phyloP scores from a whole-genome alignment of 2,329 filamentous ascomycete genomes.

The Pseudopithomyces maydicus region DNA sequence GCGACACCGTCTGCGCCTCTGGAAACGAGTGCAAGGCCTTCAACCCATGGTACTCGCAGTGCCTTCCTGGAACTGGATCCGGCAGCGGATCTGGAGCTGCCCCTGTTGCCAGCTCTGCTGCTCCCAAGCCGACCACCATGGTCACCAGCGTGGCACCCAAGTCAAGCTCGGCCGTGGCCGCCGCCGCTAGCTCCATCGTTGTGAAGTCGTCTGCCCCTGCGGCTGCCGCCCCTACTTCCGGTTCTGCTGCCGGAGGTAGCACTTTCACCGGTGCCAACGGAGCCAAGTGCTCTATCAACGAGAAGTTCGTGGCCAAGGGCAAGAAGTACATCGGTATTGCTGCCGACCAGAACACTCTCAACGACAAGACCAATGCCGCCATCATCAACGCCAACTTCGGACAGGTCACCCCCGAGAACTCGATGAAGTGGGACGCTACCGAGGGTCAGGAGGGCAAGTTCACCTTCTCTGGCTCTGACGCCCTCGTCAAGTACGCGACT shows the following conservation, averaged over 20 bases:
- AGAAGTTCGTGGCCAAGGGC: constrained; percentile 63
- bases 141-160: background rate
- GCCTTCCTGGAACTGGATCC: constrained; percentile 23
- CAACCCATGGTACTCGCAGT: constrained; percentile 56
- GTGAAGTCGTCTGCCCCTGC: constrained; percentile 6
- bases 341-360: constrained; percentile 61
- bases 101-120: background rate
- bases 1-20: constrained; percentile 46
- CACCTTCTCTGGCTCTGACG: constrained; percentile 62
- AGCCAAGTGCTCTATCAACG: constrained; percentile 51
- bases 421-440: constrained; percentile 69
- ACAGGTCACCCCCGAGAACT: constrained; percentile 69
- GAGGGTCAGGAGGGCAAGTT: constrained; percentile 57
- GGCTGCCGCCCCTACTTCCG: constrained; percentile 5
- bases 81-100: background rate
- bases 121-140: background rate
- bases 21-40: constrained; percentile 47
- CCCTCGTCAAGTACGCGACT: constrained; percentile 64
- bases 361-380: constrained; percentile 55
- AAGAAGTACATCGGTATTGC: constrained; percentile 69
- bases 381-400: constrained; percentile 68
- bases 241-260: constrained; percentile 1
- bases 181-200: background rate
- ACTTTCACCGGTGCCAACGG: constrained; percentile 21
- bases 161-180: background rate